phyloP scores from a whole-genome alignment of 495 filamentous ascomycete genomes.

The Schizothecium vesticola region DNA sequence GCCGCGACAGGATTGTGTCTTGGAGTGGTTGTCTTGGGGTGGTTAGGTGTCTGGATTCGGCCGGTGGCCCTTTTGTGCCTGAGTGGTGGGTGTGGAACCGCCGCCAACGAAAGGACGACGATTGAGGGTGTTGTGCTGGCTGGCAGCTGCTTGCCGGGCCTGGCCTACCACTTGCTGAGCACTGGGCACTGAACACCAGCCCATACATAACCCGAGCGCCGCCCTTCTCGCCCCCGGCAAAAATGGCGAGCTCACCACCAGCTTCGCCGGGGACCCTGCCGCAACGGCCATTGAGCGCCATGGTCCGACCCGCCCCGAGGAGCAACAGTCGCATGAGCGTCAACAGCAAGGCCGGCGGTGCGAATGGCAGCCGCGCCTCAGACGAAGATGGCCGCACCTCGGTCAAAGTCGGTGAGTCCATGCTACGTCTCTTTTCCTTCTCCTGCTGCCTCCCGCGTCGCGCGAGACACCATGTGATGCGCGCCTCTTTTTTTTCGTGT shows the following conservation, averaged over 20 bases:
- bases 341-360: constrained; percentile 66
- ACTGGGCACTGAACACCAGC: background rate
- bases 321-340: constrained; percentile 89
- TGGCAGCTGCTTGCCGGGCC: background rate
- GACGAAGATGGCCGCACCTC: constrained; percentile 93
- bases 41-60: background rate
- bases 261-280: constrained; percentile 45
- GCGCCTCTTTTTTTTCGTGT: too few relatives aligned
- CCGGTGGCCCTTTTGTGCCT: constrained; percentile 2
- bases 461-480: background rate
- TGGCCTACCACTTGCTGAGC: background rate
- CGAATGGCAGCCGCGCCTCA: constrained; percentile 71
- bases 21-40: background rate
- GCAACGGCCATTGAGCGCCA: constrained; percentile 76
- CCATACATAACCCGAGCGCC: constrained; percentile 22
- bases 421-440: background rate
- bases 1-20: background rate
- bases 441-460: background rate
- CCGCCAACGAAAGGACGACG: too few relatives aligned
- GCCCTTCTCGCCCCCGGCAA: constrained; percentile 18
- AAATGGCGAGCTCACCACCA: constrained; percentile 55
- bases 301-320: constrained; percentile 68
- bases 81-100: background rate
- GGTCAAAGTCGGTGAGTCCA: constrained; percentile 95
- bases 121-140: background rate